Percentiles rank a stretch among this genome's conserved stretches.
Conservation (phyloP, 345 rosid genomes). For the Kandelia obovata region DNA sequence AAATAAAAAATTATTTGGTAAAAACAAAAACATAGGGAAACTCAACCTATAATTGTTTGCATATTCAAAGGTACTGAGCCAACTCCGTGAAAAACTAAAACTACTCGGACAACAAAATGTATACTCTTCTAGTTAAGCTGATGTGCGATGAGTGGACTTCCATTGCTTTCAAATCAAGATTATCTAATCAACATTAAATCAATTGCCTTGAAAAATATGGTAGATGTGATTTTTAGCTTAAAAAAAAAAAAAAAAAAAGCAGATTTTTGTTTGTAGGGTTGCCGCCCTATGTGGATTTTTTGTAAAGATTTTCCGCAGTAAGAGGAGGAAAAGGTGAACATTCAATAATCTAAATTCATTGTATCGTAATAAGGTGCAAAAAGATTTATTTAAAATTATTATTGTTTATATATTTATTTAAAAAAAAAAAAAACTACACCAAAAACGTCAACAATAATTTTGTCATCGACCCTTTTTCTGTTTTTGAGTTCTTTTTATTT, state of each 20-base stretch:
- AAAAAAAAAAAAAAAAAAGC: neutral
- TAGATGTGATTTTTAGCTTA: neutral
- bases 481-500: too few species aligned
- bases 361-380: neutral
- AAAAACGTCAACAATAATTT: too few species aligned
- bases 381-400: too few species aligned
- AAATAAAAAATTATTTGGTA: too few species aligned
- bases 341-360: slow-evolving; percentile 18
- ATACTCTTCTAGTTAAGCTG: neutral
- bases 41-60: too few species aligned
- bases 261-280: slow-evolving; percentile 7
- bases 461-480: too few species aligned
- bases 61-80: too few species aligned
- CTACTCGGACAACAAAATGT: neutral
- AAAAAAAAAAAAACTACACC: too few species aligned
- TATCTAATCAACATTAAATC: slow-evolving; percentile 31
- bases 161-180: slow-evolving; percentile 35
- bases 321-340: slow-evolving; percentile 17
- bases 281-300: slow-evolving; percentile 20
- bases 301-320: slow-evolving; percentile 34
- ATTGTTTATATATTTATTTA: too few species aligned
- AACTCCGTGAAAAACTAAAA: neutral
- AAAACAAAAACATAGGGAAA: too few species aligned
- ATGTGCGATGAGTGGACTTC: slow-evolving; percentile 38
- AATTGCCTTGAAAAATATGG: slow-evolving; percentile 11